Evolutionary conservation across 257 asterid species (phyloP).

Genomic region (Solanum tacnaense): DNA sequence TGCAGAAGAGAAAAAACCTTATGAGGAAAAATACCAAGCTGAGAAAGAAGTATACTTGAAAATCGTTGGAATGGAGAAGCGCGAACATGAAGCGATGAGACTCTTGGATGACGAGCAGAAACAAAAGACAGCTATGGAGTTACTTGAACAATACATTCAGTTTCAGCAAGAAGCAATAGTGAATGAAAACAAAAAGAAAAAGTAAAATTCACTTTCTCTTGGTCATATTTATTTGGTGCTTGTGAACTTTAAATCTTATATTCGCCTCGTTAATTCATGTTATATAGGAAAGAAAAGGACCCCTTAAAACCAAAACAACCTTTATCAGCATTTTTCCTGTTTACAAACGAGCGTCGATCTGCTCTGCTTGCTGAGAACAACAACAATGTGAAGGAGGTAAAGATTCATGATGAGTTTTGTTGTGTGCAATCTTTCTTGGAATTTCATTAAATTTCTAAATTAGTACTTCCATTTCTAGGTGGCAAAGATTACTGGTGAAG

Average conservation of each 20-base stretch:
- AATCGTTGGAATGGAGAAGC: too few relatives aligned
- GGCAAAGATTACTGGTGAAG: slow-evolving; percentile 74
- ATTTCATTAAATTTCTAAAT: background rate
- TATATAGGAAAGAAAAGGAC: slow-evolving; percentile 73
- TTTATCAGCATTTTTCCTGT: slow-evolving; percentile 67
- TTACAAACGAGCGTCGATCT: slow-evolving; percentile 55
- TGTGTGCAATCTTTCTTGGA: background rate
- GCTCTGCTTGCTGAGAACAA: slow-evolving; percentile 51
- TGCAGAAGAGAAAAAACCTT: slow-evolving; percentile 80
- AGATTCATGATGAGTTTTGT: background rate
- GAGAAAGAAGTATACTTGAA: too few relatives aligned
- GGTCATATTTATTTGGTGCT: background rate
- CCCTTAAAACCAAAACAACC: slow-evolving; percentile 90
- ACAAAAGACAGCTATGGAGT: slow-evolving; percentile 77
- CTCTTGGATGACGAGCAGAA: slow-evolving; percentile 74
- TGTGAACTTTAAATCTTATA: background rate
- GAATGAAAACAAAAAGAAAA: background rate
- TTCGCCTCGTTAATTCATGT: background rate
- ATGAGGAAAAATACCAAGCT: slow-evolving; percentile 3
- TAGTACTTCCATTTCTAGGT: slow-evolving; percentile 14
- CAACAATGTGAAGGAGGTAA: slow-evolving; percentile 61
- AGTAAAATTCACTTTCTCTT: slow-evolving; percentile 19
- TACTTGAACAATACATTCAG: slow-evolving; percentile 46
- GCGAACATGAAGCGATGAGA: too few relatives aligned
- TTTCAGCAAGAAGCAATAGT: too few relatives aligned